These are phyloP conservation scores for Rhizophora mangle DNA, from an alignment of 345 rosid species.

Conservation along the genomic window DNA sequence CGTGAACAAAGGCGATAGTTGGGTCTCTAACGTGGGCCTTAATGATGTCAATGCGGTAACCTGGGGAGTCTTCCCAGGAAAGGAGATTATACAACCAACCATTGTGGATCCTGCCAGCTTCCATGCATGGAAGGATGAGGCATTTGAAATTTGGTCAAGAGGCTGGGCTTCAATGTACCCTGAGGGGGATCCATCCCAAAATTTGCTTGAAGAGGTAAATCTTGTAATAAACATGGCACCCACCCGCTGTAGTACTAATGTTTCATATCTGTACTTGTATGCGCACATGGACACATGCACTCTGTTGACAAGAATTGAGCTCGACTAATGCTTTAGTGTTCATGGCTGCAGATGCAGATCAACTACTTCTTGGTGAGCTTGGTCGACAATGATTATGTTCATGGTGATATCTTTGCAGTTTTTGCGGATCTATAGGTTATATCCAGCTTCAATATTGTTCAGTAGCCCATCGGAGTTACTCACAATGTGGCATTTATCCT, in stretches of 20 bases:
- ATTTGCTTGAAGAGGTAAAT: slow-evolving; percentile 70
- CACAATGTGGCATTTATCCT: neutral
- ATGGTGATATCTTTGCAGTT: slow-evolving; percentile 57
- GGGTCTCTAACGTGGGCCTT: slow-evolving; percentile 50
- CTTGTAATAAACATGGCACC: neutral
- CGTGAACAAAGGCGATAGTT: slow-evolving; percentile 56
- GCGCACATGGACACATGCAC: too few species aligned
- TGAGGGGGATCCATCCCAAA: slow-evolving; percentile 59
- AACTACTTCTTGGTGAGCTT: slow-evolving; percentile 82
- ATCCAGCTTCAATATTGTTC: neutral
- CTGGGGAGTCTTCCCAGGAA: slow-evolving; percentile 94
- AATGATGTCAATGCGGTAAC: slow-evolving; percentile 83
- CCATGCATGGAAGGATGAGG: slow-evolving; percentile 94
- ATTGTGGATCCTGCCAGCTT: slow-evolving; percentile 98
- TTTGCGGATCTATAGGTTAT: slow-evolving; percentile 52
- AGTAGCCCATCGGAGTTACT: neutral
- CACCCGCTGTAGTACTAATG: too few species aligned
- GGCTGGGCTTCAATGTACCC: slow-evolving; percentile 80
- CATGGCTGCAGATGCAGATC: slow-evolving; percentile 64
- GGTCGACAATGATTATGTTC: slow-evolving; percentile 77
- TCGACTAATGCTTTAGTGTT: neutral
- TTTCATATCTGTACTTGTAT: neutral
- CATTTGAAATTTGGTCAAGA: slow-evolving; percentile 91
- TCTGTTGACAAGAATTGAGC: neutral
- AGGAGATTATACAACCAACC: slow-evolving; percentile 88